phyloP scores from a whole-genome alignment of 1,284 basidiomycete genomes.

The Cryptococcus maquisensis region DNA sequence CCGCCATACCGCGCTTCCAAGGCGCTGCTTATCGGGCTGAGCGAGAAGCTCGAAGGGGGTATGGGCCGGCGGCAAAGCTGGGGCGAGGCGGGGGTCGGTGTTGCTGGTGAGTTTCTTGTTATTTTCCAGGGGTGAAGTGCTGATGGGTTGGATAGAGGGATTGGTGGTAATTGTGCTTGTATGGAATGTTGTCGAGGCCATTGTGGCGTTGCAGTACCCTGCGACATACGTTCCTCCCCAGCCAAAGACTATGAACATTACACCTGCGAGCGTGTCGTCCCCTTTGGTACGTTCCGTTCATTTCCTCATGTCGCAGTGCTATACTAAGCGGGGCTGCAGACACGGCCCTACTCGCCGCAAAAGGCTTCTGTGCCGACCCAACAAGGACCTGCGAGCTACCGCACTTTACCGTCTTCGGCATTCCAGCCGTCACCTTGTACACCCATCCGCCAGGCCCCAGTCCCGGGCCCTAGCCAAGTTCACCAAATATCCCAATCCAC shows the following conservation, averaged over 20 bases:
- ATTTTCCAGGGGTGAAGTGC: neutral
- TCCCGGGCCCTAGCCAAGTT: neutral
- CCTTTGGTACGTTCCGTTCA: conserved; percentile 32
- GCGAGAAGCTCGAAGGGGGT: conserved; percentile 19
- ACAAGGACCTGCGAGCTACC: neutral
- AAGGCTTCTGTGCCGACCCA: neutral
- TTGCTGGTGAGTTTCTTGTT: conserved; percentile 12
- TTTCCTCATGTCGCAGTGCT: neutral
- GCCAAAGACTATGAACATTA: conserved; percentile 16
- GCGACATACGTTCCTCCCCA: conserved; percentile 15
- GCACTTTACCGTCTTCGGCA: conserved; percentile 7
- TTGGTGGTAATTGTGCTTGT: conserved; percentile 18
- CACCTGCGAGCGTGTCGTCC: conserved; percentile 28
- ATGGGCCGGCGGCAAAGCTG: conserved; percentile 14
- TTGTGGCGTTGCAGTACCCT: conserved; percentile 29
- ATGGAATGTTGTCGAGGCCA: conserved; percentile 34
- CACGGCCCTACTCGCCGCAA: neutral
- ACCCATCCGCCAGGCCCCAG: neutral
- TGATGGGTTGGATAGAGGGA: conserved; percentile 21
- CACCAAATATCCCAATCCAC: neutral
- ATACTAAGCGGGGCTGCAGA: neutral
- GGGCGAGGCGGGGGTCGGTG: conserved; percentile 10
- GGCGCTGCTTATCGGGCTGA: conserved; percentile 16
- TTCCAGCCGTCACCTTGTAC: conserved; percentile 4
- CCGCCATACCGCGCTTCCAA: conserved; percentile 32